Evolutionary conservation across 2,329 filamentous ascomycete species (phyloP), one percentile per base, ranked within the genome.

Genomic region (Rutstroemia sydowiana): DNA sequence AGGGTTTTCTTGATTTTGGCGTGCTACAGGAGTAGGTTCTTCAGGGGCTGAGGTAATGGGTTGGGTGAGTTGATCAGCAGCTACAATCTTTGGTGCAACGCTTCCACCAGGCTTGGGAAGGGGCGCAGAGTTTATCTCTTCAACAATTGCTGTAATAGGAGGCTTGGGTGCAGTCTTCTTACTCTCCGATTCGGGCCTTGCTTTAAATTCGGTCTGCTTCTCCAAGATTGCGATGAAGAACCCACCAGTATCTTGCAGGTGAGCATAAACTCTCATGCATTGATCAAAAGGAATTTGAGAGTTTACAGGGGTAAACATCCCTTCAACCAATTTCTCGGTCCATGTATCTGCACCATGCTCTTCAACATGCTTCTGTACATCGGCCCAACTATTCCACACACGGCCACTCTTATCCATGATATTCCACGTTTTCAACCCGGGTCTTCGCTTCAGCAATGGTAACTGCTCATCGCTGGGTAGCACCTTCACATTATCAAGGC

Each of bases 221-320:
- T 96, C 87, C 16, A 98, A 72, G 0, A 96, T 91, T 0, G 90
- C 86, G 66, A 98, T 96, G 73, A 98, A 98, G 76, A 98, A 98
- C 20, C 87, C 92, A 51, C 93, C 93, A 3, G 93, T 98, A 63
- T 98, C 90, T 70, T 98, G 93, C 65, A 90, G 78, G 69, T 98
- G 93, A 31, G 91, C 88, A 68, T 97, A 98, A 6, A 98, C 84
- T 56, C 93, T 81, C 78, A 97, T 91, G 70, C 92, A 96, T 55
- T 87, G 81, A 63, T 96, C 88, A 16, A 97, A 77, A 14, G 90
- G 90, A 21, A 96, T 75, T 70, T 78, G 65, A 69, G 79, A 37
- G 72, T 75, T 74, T 0, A 80, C 76, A 36, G 71, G 71, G 5
- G 91, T 78, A 71, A 98, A 98, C 87, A 96, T 95, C 66, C 82